A percentile compares a stretch with the other conserved stretches of the same genome.
Conservation (phyloP, 2,329 filamentous ascomycete species). For the Tolypocladium tropicale region DNA sequence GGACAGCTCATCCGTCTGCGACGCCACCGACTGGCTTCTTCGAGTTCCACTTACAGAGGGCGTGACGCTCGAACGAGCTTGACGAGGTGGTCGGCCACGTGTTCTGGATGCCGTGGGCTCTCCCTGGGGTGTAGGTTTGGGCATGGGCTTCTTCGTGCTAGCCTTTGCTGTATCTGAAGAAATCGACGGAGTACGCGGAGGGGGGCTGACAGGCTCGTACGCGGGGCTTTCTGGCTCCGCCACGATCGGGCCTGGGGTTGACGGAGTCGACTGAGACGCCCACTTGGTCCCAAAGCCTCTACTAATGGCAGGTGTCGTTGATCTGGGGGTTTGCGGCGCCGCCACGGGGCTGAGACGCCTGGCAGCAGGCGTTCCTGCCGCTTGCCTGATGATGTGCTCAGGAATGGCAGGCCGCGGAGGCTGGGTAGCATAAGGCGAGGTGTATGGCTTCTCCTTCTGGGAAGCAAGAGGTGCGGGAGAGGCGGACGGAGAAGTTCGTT, state of each 20-base stretch:
- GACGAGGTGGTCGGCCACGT: constrained; percentile 25
- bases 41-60: constrained; percentile 23
- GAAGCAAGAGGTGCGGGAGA: constrained; percentile 14
- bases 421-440: constrained; percentile 19
- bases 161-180: constrained; percentile 20
- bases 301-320: constrained; percentile 17
- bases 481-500: constrained; percentile 12
- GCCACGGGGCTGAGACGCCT: constrained; percentile 20
- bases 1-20: constrained; percentile 37
- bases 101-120: constrained; percentile 18
- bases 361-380: constrained; percentile 18
- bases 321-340: constrained; percentile 24
- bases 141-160: constrained; percentile 20
- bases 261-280: constrained; percentile 45
- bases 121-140: constrained; percentile 11
- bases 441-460: constrained; percentile 17
- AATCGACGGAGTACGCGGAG: constrained; percentile 27
- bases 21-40: constrained; percentile 35
- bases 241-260: constrained; percentile 37
- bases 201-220: constrained; percentile 49
- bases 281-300: constrained; percentile 45
- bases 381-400: constrained; percentile 31
- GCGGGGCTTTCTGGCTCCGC: constrained; percentile 38
- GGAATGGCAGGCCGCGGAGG: constrained; percentile 26
- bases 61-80: constrained; percentile 22